These are phyloP conservation scores for Oenanthe javanica DNA, from an alignment of 140 eudicot species.

Conservation along the genomic window DNA sequence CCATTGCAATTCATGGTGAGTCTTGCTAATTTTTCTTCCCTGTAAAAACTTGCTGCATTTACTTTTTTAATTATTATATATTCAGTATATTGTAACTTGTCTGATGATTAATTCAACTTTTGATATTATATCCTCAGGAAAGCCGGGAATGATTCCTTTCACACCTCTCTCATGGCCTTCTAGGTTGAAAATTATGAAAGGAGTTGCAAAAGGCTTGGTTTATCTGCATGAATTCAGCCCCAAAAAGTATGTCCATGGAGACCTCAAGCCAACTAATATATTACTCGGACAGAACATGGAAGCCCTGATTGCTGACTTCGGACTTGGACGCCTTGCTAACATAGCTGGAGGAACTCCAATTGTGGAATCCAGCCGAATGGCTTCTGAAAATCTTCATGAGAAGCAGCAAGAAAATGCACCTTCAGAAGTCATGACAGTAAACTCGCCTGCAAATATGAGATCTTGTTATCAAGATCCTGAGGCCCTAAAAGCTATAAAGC, in stretches of 20 bases:
- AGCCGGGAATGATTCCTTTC: slow-evolving; percentile 61
- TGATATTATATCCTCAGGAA: slow-evolving; percentile 40
- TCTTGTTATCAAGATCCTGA: slow-evolving; percentile 91
- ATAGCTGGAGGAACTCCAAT: slow-evolving; percentile 87
- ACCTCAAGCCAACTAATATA: slow-evolving; percentile 79
- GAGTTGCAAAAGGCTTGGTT: slow-evolving; percentile 74
- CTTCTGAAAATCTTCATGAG: slow-evolving; percentile 39
- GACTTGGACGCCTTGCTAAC: slow-evolving; percentile 82
- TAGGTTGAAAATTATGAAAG: slow-evolving; percentile 68
- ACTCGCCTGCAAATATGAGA: slow-evolving; percentile 23
- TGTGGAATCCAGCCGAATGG: slow-evolving; percentile 59
- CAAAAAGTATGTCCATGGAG: slow-evolving; percentile 92
- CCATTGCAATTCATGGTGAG: slow-evolving; percentile 77
- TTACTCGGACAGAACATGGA: slow-evolving; percentile 74
- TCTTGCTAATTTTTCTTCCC: background rate
- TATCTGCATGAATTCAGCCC: slow-evolving; percentile 93
- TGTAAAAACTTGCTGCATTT: background rate
- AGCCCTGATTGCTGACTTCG: slow-evolving; percentile 80
- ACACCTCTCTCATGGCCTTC: slow-evolving; percentile 70
- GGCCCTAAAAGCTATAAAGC: slow-evolving; percentile 79
- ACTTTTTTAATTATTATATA: background rate
- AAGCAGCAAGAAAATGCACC: slow-evolving; percentile 29
- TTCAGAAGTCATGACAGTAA: slow-evolving; percentile 44
- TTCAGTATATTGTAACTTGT: background rate
- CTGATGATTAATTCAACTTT: background rate